Conservation (phyloP, 345 rosid genomes). For the Limnanthes douglasii region DNA sequence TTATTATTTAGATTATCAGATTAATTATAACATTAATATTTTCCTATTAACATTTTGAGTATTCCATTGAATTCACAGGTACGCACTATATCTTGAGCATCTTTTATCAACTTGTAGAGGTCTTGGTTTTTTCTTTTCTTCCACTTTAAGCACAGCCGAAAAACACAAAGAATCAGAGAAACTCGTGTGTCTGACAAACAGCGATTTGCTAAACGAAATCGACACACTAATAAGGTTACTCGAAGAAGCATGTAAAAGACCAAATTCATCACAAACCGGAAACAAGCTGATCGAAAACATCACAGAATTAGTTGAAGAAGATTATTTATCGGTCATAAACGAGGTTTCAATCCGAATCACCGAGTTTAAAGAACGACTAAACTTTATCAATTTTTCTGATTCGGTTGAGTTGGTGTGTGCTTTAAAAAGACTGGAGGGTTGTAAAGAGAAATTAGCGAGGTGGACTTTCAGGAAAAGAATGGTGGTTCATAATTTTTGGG, state of each 20-base stretch:
- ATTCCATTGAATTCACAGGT: conserved; percentile 19
- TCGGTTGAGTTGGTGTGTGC: conserved; percentile 50
- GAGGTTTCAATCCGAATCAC: conserved; percentile 31
- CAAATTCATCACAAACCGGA: conserved; percentile 17
- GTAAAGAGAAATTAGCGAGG: conserved; percentile 25
- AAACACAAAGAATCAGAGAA: conserved; percentile 35
- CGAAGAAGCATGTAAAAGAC: conserved; percentile 38
- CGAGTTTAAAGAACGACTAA: conserved; percentile 43
- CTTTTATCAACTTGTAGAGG: conserved; percentile 47
- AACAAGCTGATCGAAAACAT: conserved; percentile 29
- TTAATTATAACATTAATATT: neutral
- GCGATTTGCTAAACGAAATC: conserved; percentile 33
- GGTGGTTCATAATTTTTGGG: conserved; percentile 36
- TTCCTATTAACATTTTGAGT: neutral
- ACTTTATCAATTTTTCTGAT: conserved; percentile 36
- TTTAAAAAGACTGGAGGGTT: conserved; percentile 36
- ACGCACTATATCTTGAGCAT: conserved; percentile 51
- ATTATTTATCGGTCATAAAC: conserved; percentile 35
- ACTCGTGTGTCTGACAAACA: conserved; percentile 28
- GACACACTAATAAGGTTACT: conserved; percentile 37
- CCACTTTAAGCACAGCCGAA: conserved; percentile 29
- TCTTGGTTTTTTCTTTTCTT: conserved; percentile 48
- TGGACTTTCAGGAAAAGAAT: conserved; percentile 23
- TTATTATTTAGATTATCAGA: neutral
- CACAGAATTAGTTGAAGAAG: conserved; percentile 30